phyloP scores from a whole-genome alignment of 345 rosid genomes.

The Acer negundo region DNA sequence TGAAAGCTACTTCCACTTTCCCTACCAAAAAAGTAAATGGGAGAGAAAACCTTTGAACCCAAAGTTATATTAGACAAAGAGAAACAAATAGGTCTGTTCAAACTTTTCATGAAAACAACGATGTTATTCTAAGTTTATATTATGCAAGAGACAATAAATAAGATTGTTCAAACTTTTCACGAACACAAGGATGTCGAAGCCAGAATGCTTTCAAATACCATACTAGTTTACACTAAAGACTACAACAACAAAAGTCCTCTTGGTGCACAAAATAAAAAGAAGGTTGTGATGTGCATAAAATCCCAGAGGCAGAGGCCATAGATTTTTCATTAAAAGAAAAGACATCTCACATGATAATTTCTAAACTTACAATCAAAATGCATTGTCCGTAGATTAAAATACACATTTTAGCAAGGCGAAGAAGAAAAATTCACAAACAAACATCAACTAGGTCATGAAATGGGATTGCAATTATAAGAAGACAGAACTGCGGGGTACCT shows the following conservation, averaged over 20 bases:
- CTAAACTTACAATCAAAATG: slow-evolving; percentile 13
- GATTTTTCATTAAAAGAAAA: neutral
- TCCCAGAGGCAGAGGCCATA: no score
- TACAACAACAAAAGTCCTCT: neutral
- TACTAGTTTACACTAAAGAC: no score
- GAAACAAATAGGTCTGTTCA: neutral
- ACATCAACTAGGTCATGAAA: slow-evolving; percentile 11
- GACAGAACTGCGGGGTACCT: slow-evolving; percentile 9
- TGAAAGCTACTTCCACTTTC: neutral
- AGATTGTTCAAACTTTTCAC: no score
- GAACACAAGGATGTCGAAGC: no score
- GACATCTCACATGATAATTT: slow-evolving; percentile 13
- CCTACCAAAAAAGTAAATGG: neutral
- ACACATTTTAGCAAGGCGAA: slow-evolving; percentile 2
- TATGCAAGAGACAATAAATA: no score
- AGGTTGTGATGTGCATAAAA: neutral
- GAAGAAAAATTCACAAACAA: slow-evolving; percentile 2
- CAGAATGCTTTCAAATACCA: no score
- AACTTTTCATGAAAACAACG: neutral
- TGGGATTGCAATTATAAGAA: slow-evolving; percentile 12
- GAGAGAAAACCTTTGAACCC: neutral
- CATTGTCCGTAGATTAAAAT: neutral
- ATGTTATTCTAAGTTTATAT: no score
- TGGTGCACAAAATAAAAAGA: neutral
- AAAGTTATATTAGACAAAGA: neutral